phyloP scores from a whole-genome alignment of 768 basidiomycete species.

The Artomyces pyxidatus region DNA sequence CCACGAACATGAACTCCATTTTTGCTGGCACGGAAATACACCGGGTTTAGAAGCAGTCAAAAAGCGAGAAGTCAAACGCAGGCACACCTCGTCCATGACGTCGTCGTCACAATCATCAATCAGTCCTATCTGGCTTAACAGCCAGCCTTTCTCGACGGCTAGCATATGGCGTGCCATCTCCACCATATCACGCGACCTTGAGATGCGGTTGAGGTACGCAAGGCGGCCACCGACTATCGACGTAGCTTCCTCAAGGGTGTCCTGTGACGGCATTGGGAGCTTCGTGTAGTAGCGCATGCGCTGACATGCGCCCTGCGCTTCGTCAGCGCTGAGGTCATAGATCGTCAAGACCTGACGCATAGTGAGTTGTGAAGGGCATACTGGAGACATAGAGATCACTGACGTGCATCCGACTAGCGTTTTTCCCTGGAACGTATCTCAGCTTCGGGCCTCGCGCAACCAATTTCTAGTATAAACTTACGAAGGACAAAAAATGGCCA shows the following conservation, averaged over 20 bases:
- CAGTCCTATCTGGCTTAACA: conserved; percentile 70
- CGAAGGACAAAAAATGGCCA: conserved; percentile 70
- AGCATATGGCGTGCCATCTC: conserved; percentile 58
- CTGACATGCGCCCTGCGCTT: conserved; percentile 49
- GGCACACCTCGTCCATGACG: conserved; percentile 80
- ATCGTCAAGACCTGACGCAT: conserved; percentile 55
- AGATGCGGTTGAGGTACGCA: conserved; percentile 64
- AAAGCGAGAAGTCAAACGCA: too few relatives aligned
- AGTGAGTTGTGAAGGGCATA: not conserved
- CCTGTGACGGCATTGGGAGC: conserved; percentile 24
- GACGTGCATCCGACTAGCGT: conserved; percentile 68
- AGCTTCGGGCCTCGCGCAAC: conserved; percentile 6
- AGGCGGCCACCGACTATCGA: conserved; percentile 70
- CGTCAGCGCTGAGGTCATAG: conserved; percentile 53
- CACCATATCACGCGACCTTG: conserved; percentile 53
- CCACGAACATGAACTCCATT: conserved; percentile 81
- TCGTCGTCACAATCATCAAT: conserved; percentile 82
- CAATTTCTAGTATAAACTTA: conserved; percentile 25
- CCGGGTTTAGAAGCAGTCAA: too few relatives aligned
- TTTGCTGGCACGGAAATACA: conserved; percentile 55
- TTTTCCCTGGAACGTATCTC: conserved; percentile 41
- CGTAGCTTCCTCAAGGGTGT: conserved; percentile 40
- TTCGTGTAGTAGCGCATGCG: conserved; percentile 40
- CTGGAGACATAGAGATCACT: conserved; percentile 11
- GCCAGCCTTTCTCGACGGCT: conserved; percentile 70